A percentile compares a stretch with the other conserved stretches of the same genome.
Evolutionary conservation across 202 grass and related monocot species (phyloP).

Genomic region (Carex sylvatica): DNA sequence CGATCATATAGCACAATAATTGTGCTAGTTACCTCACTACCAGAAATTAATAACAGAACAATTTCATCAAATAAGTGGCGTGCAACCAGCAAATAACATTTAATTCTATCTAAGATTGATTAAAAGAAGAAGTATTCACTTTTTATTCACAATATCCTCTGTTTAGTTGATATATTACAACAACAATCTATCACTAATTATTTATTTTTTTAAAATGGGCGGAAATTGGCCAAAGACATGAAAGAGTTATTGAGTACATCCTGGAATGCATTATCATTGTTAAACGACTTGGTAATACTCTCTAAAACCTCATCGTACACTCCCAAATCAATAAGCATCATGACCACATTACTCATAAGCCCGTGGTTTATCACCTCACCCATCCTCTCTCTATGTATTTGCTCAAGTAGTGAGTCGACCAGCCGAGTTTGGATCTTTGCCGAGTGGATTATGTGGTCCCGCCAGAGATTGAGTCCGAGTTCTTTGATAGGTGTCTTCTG

Average conservation of each 20-base stretch:
- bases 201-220: too few relatives aligned
- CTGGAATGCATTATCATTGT: conserved; percentile 52
- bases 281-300: conserved; percentile 51
- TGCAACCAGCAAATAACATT: too few relatives aligned
- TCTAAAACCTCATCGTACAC: conserved; percentile 70
- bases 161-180: too few relatives aligned
- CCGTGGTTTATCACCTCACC: conserved; percentile 66
- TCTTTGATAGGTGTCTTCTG: conserved; percentile 56
- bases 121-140: too few relatives aligned
- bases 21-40: too few relatives aligned
- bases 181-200: too few relatives aligned
- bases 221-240: conserved; percentile 29
- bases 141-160: too few relatives aligned
- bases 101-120: too few relatives aligned
- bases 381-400: conserved; percentile 48
- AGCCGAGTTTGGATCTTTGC: conserved; percentile 42
- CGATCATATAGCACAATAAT: too few relatives aligned
- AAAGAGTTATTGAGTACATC: conserved; percentile 64
- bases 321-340: conserved; percentile 60
- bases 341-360: conserved; percentile 58
- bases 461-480: conserved; percentile 60
- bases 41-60: too few relatives aligned
- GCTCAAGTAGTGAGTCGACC: conserved; percentile 42
- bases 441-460: conserved; percentile 49
- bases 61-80: too few relatives aligned